Conservation (phyloP, 1,139 yeast species). For the Blastobotrys aristatus region DNA sequence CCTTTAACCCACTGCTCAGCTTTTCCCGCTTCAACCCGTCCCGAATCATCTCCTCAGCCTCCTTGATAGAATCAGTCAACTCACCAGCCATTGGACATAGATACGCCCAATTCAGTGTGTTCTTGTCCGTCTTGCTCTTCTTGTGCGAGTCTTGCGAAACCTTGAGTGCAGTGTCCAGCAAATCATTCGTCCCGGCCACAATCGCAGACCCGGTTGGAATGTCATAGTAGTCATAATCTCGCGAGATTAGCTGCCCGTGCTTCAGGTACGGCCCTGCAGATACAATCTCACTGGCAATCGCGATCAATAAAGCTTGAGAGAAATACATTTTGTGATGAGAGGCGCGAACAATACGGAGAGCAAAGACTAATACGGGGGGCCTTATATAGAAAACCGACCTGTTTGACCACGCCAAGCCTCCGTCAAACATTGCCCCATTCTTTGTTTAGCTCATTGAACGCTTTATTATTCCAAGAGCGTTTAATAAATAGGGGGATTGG, state of each 20-base stretch:
- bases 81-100: slow-evolving; percentile 9
- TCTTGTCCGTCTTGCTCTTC: not conserved
- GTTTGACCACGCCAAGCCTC: too few species aligned
- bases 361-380: too few species aligned
- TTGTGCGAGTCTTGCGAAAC: not conserved
- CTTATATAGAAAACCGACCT: too few species aligned
- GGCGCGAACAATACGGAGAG: too few species aligned
- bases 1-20: not conserved
- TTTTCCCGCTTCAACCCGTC: slow-evolving; percentile 4
- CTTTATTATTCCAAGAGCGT: too few species aligned
- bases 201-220: slow-evolving; percentile 6
- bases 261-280: not conserved
- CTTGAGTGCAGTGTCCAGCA: not conserved
- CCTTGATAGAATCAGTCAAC: slow-evolving; percentile 9
- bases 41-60: not conserved
- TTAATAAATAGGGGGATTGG: too few species aligned
- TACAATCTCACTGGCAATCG: slow-evolving; percentile 5
- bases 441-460: too few species aligned
- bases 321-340: slow-evolving; percentile 7
- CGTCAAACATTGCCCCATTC: too few species aligned
- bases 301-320: not conserved
- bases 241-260: not conserved
- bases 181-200: not conserved
- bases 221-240: not conserved
- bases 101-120: not conserved